phyloP scores from a whole-genome alignment of 495 filamentous ascomycete genomes.

The Hypoxylon lienhwacheense region DNA sequence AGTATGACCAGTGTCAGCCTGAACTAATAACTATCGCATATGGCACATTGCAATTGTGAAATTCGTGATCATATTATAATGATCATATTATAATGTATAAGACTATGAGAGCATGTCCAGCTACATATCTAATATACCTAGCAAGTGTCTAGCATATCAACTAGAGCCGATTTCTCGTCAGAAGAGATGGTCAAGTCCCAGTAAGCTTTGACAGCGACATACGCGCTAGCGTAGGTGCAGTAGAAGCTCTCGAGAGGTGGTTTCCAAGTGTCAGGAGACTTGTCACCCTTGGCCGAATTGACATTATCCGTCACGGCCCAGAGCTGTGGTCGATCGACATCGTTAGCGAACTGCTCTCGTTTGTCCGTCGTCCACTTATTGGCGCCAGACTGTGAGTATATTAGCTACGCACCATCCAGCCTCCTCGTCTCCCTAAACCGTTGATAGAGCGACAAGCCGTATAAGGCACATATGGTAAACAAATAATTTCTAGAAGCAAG shows the following conservation, averaged over 20 bases:
- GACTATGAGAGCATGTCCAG: not conserved
- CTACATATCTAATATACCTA: slow-evolving; percentile 31
- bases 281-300: slow-evolving; percentile 69
- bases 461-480: too few species aligned
- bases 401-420: too few species aligned
- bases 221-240: slow-evolving; percentile 74
- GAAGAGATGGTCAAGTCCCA: slow-evolving; percentile 61
- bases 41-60: too few species aligned
- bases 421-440: too few species aligned
- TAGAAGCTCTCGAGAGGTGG: slow-evolving; percentile 66
- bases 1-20: too few species aligned
- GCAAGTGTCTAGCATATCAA: slow-evolving; percentile 66
- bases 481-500: too few species aligned
- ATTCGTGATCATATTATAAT: too few species aligned
- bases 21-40: too few species aligned
- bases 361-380: slow-evolving; percentile 61
- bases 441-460: too few species aligned
- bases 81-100: too few species aligned
- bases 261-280: slow-evolving; percentile 72
- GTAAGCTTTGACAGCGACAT: slow-evolving; percentile 68
- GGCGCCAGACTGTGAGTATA: slow-evolving; percentile 49
- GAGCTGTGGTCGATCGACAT: slow-evolving; percentile 68
- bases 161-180: slow-evolving; percentile 64
- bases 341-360: slow-evolving; percentile 71
- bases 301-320: slow-evolving; percentile 75